Percentiles rank a stretch among this genome's conserved stretches.
Conservation (phyloP, 441 rosid genomes). For the Theobroma grandiflorum region DNA sequence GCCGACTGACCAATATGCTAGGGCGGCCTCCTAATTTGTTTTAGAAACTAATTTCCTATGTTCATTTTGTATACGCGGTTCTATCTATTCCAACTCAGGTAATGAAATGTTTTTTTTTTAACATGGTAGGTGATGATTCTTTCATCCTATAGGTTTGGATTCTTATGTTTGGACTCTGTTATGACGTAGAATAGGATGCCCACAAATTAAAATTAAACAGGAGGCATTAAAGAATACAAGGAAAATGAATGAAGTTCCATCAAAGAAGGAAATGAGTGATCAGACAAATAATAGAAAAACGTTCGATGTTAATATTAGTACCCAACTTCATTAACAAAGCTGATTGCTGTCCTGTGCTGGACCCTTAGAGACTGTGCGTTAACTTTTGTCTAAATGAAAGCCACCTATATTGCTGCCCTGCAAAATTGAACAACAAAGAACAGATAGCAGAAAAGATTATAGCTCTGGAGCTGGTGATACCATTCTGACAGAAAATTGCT, state of each 20-base stretch:
- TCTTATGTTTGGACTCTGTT: constrained; percentile 12
- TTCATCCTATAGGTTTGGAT: constrained; percentile 2
- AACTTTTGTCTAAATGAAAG: too few species aligned
- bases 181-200: neutral
- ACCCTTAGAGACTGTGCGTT: too few species aligned
- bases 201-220: neutral
- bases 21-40: neutral
- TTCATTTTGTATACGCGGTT: neutral
- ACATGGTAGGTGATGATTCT: neutral
- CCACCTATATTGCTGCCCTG: too few species aligned
- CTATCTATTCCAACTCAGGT: constrained; percentile 6
- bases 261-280: neutral
- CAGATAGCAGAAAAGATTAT: too few species aligned
- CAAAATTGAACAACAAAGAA: too few species aligned
- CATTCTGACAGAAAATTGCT: too few species aligned
- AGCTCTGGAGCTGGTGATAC: too few species aligned
- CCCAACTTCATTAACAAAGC: neutral
- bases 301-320: neutral
- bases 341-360: neutral
- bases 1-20: neutral
- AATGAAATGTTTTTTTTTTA: neutral
- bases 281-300: neutral
- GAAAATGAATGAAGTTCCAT: neutral
- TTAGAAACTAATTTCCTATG: neutral
- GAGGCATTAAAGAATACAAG: neutral